A percentile compares a stretch with the other conserved stretches of the same genome.
Evolutionary conservation across 495 filamentous ascomycete species (phyloP).

Genomic region (Penicillium antarcticum): DNA sequence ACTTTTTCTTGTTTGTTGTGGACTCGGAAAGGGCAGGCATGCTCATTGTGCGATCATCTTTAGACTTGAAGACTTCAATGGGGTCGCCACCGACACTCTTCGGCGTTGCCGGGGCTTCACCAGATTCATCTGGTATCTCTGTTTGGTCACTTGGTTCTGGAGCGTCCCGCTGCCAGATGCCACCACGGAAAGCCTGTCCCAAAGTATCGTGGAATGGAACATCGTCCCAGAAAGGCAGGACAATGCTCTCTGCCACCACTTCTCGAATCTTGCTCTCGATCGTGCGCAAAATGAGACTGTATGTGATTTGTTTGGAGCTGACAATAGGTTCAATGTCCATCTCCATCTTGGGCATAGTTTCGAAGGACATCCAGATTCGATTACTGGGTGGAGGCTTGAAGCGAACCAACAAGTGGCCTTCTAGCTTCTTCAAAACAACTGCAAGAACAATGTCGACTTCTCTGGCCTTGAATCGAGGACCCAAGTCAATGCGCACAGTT

Average conservation of each 20-base stretch:
- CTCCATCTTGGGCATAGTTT: constrained; percentile 86
- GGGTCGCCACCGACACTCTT: constrained; percentile 32
- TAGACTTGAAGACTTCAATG: constrained; percentile 33
- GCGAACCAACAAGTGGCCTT: constrained; percentile 78
- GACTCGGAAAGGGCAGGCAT: constrained; percentile 42
- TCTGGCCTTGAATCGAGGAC: constrained; percentile 79
- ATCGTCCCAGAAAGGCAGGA: constrained; percentile 96
- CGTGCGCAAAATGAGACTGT: constrained; percentile 81
- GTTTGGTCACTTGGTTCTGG: constrained; percentile 42
- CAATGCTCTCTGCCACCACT: constrained; percentile 86
- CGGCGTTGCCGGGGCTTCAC: constrained; percentile 44
- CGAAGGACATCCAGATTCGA: constrained; percentile 90
- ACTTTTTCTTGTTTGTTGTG: constrained; percentile 21
- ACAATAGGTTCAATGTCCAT: constrained; percentile 93
- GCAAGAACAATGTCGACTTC: constrained; percentile 89
- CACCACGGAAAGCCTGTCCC: constrained; percentile 74
- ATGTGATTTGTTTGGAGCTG: constrained; percentile 92
- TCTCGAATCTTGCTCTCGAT: constrained; percentile 94
- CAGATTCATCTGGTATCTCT: constrained; percentile 55
- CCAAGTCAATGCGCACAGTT: constrained; percentile 85
- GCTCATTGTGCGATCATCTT: constrained; percentile 61
- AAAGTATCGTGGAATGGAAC: constrained; percentile 80
- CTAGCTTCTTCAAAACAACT: constrained; percentile 77
- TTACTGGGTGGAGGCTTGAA: constrained; percentile 97
- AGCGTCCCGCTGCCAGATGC: constrained; percentile 75